Evolutionary conservation across 495 filamentous ascomycete species (phyloP).

Genomic region (Talaromyces proteolyticus): DNA sequence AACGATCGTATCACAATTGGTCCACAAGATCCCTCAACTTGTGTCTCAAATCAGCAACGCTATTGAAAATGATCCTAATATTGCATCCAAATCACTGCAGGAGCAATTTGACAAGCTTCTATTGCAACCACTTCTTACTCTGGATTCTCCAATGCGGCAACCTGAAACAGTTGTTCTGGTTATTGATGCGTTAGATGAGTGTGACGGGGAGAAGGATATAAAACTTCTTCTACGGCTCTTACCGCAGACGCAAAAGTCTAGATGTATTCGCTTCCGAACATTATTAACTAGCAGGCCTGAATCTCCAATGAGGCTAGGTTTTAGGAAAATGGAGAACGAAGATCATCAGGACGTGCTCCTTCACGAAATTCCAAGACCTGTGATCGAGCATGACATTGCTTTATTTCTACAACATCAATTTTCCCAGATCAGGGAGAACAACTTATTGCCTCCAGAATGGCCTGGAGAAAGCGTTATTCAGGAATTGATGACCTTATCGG

Average conservation of each 20-base stretch:
- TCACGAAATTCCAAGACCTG: slow-evolving; percentile 10
- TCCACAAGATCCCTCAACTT: slow-evolving; percentile 13
- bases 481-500: too few relatives aligned
- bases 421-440: slow-evolving; percentile 7
- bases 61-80: slow-evolving; percentile 18
- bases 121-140: slow-evolving; percentile 19
- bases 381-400: slow-evolving; percentile 15
- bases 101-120: slow-evolving; percentile 39
- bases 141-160: neutral
- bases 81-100: slow-evolving; percentile 20
- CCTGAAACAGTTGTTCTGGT: slow-evolving; percentile 26
- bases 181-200: slow-evolving; percentile 52
- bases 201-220: slow-evolving; percentile 28
- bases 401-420: slow-evolving; percentile 14
- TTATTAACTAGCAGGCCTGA: slow-evolving; percentile 25
- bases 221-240: slow-evolving; percentile 23
- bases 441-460: too few relatives aligned
- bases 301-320: slow-evolving; percentile 16
- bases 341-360: slow-evolving; percentile 15
- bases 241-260: neutral
- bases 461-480: too few relatives aligned
- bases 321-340: slow-evolving; percentile 11
- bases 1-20: slow-evolving; percentile 32
- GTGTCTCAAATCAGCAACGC: slow-evolving; percentile 19
- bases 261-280: slow-evolving; percentile 3